phyloP scores from a whole-genome alignment of 2,329 filamentous ascomycete species.

The Hypoxylon sp. region DNA sequence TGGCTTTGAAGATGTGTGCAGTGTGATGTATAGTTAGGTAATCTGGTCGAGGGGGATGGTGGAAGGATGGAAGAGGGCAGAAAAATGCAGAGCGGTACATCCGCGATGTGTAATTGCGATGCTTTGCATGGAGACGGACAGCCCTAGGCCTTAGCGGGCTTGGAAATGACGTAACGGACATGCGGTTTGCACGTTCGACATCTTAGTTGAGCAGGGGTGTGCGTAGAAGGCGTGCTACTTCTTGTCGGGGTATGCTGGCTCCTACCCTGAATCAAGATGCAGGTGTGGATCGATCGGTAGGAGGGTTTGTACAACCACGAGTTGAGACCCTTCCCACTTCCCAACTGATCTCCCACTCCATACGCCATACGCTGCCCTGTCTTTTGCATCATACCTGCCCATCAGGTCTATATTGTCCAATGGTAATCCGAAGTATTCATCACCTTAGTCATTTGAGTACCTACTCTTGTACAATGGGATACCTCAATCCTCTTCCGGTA shows the following conservation, averaged over 20 bases:
- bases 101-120: conserved; percentile 19
- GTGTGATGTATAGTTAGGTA: conserved; percentile 16
- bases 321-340: conserved; percentile 8
- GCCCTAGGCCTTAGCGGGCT: conserved; percentile 9
- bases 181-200: conserved; percentile 19
- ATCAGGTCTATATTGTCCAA: conserved; percentile 28
- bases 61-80: conserved; percentile 9
- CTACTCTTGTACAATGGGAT: neutral
- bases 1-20: conserved; percentile 2
- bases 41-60: neutral
- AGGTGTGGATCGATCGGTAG: conserved; percentile 34
- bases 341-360: conserved; percentile 15
- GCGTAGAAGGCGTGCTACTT: neutral
- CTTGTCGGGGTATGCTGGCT: conserved; percentile 19
- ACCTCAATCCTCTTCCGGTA: neutral
- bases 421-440: conserved; percentile 22
- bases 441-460: conserved; percentile 21
- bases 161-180: conserved; percentile 32
- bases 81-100: conserved; percentile 16
- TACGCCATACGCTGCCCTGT: conserved; percentile 4
- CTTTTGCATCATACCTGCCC: conserved; percentile 31
- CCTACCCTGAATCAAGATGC: conserved; percentile 28
- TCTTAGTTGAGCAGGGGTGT: neutral
- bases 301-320: conserved; percentile 24
- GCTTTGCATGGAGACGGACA: conserved; percentile 15